Evolutionary conservation across 116 monocot genomes (phyloP), one percentile per base, ranked within the genome.

Genomic region (Dioscorea cayenensis): DNA sequence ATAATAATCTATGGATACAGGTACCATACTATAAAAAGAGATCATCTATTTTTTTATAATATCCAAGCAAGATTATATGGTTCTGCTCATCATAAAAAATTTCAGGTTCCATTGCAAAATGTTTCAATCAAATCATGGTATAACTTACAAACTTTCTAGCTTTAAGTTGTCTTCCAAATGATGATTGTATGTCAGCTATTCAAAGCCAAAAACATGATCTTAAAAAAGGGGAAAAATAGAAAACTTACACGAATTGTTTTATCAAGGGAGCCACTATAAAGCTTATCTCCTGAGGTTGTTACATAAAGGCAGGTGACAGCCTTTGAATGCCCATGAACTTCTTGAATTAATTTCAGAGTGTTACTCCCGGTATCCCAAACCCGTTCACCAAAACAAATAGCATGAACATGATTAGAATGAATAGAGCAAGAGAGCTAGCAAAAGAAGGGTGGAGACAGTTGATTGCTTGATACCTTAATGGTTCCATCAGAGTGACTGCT

Each of bases 401-500:
- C 59, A n/a, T 59, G 3, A 17, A 21, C n/a, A 59, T 59, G 59
- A 6, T 10, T 10, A 43, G 11, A 43, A 12, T 43, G 43, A 32
- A 43, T 43, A 43, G 43, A 43, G 11, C 43, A 43, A 43, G 43
- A 38, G 43, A 43, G 43, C 43, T 14, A 29, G 16, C 7, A 17
- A 51, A 6, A 55, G 43, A 59, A 27, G 27, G 61, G 59, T 5
- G 60, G 25, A 61, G 60, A 49, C 19, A 8, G 35, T 36, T 66
- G 66, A 67, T 20, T 16, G 20, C 52, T 70, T 14, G 14, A 38
- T 70, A 85, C 85, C 85, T 85, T 85, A 60, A 85, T 85, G 69
- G 73, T 81, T 73, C 85, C 85, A 76, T 85, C 85, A 69, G 72
- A 81, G 52, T 85, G 85, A 65, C 85, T 73, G 60, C 81, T 81